These are phyloP conservation scores for Aspergillus felis DNA, from an alignment of 2,329 filamentous ascomycete genomes.

Conservation along the genomic window DNA sequence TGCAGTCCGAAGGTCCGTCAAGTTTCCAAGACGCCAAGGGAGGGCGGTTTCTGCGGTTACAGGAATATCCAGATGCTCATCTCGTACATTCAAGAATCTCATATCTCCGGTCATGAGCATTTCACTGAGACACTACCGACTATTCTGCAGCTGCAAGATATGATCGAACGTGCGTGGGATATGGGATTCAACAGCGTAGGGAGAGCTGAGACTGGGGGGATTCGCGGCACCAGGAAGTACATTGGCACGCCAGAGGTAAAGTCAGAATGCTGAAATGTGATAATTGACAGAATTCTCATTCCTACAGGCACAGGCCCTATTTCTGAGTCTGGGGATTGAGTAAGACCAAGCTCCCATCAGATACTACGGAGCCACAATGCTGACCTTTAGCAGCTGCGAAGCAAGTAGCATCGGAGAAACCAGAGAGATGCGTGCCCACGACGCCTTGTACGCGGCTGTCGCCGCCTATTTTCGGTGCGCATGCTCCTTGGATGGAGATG, in stretches of 20 bases:
- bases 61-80: constrained; percentile 90
- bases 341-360: constrained; percentile 35
- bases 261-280: not conserved
- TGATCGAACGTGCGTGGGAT: constrained; percentile 87
- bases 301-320: constrained; percentile 70
- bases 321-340: constrained; percentile 65
- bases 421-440: constrained; percentile 45
- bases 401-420: constrained; percentile 56
- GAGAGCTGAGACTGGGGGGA: constrained; percentile 77
- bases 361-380: not conserved
- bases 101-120: constrained; percentile 53
- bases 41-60: constrained; percentile 93
- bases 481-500: constrained; percentile 46
- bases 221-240: constrained; percentile 85
- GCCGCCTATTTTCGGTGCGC: constrained; percentile 68
- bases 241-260: constrained; percentile 85
- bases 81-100: constrained; percentile 67
- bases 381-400: constrained; percentile 47
- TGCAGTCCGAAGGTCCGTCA: constrained; percentile 74
- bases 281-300: constrained; percentile 7
- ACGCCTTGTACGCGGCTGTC: constrained; percentile 62
- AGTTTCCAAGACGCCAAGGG: constrained; percentile 73
- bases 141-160: constrained; percentile 77
- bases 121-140: constrained; percentile 65
- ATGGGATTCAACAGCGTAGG: constrained; percentile 72